Conservation (phyloP, 169 alveolate genomes). For the Eimeria brunetti region DNA sequence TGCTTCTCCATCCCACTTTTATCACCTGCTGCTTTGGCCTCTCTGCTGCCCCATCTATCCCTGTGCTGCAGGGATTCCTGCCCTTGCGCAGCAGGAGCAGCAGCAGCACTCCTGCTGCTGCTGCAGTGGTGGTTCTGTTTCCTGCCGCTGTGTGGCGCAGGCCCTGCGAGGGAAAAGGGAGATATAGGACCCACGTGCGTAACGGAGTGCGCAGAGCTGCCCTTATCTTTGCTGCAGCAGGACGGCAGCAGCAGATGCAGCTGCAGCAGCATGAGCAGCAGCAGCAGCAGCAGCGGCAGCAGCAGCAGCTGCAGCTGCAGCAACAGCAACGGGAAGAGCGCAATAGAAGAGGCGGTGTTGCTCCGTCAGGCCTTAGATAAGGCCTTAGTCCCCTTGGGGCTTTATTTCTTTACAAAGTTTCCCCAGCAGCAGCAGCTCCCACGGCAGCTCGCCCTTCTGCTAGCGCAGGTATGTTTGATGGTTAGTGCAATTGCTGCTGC, state of each 20-base stretch:
- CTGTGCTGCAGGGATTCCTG: neutral
- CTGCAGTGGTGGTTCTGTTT: neutral
- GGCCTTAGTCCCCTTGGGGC: conserved; percentile 5
- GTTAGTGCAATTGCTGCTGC: neutral
- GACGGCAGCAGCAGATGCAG: conserved; percentile 4
- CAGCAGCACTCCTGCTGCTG: conserved; percentile 1
- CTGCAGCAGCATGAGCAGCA: neutral
- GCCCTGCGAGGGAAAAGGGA: neutral
- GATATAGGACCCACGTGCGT: neutral
- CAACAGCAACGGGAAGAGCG: conserved; percentile 1
- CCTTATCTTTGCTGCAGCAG: conserved; percentile 33
- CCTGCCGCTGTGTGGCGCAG: neutral
- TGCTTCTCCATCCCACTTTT: neutral
- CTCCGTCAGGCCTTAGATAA: conserved; percentile 39
- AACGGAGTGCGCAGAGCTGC: conserved; percentile 36
- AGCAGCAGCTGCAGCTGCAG: neutral
- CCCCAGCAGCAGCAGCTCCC: neutral
- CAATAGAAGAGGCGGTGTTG: neutral
- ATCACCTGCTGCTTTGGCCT: neutral
- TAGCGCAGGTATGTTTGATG: neutral
- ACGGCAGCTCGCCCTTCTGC: neutral
- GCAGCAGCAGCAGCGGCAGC: neutral
- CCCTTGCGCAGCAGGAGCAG: neutral
- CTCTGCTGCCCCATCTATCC: neutral
- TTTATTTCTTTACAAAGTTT: neutral